phyloP scores from a whole-genome alignment of 73 alveolate genomes.

The Paramecium tetraurelia region DNA sequence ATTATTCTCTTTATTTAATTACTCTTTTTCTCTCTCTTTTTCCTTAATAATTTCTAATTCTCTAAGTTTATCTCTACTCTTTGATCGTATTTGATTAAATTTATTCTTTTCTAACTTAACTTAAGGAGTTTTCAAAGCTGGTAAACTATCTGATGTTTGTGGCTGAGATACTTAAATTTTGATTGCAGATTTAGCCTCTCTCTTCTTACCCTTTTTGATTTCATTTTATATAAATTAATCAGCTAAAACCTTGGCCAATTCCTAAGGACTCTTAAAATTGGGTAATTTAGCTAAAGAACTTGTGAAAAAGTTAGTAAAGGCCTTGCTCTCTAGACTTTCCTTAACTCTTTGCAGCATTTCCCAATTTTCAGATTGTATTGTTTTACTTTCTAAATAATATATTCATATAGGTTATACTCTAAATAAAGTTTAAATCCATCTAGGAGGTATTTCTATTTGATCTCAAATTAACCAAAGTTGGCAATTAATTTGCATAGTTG shows the following conservation, averaged over 20 bases:
- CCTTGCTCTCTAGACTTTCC: constrained; percentile 20
- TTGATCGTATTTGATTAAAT: not conserved
- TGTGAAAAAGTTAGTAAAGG: constrained; percentile 16
- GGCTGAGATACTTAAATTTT: not conserved
- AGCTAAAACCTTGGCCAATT: constrained; percentile 31
- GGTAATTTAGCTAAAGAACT: constrained; percentile 36
- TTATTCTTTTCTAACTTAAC: not conserved
- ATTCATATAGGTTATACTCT: not conserved
- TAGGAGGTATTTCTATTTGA: constrained; percentile 18
- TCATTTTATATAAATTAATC: constrained; percentile 37
- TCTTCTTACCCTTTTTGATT: not conserved
- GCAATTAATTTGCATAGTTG: not conserved
- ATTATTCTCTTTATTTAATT: not conserved
- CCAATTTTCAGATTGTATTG: constrained; percentile 37
- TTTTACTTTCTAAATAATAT: constrained; percentile 24
- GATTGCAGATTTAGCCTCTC: constrained; percentile 15
- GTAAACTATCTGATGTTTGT: not conserved
- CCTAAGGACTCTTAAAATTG: constrained; percentile 27
- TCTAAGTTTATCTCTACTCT: not conserved
- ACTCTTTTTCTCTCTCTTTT: constrained; percentile 21
- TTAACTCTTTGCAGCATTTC: constrained; percentile 14
- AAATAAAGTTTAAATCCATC: not conserved
- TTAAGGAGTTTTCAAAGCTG: constrained; percentile 1
- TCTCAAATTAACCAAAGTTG: not conserved
- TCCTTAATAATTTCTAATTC: not conserved